phyloP scores from a whole-genome alignment of 371 early-diverging fungal species.

The Cokeromyces recurvatus region DNA sequence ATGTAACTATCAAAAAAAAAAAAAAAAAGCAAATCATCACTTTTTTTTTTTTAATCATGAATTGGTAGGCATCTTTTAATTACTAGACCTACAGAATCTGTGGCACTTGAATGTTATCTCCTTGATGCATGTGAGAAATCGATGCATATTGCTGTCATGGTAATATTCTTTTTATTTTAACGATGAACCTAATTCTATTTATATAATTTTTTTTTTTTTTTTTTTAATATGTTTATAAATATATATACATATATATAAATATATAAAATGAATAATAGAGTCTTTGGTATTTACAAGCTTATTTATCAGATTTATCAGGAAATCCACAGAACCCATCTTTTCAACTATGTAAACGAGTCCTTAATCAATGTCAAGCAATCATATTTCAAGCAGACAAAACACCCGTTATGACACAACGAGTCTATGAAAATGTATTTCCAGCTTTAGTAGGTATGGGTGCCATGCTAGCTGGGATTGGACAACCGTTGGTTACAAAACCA shows the following conservation, averaged over 20 bases:
- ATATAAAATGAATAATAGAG: no score
- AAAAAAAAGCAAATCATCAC: background rate
- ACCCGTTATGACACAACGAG: conserved; percentile 50
- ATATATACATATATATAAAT: no score
- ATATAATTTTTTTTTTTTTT: background rate
- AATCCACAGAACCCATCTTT: conserved; percentile 57
- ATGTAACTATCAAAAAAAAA: conserved; percentile 50
- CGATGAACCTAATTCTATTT: background rate
- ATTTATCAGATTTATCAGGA: conserved; percentile 59
- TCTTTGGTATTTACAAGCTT: conserved; percentile 84
- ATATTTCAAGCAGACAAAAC: conserved; percentile 47
- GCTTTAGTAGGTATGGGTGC: conserved; percentile 85
- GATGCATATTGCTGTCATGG: conserved; percentile 78
- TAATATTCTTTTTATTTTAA: conserved; percentile 36
- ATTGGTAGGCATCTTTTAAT: conserved; percentile 69
- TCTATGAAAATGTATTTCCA: conserved; percentile 70
- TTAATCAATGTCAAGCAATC: conserved; percentile 70
- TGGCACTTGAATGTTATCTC: conserved; percentile 75
- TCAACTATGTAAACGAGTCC: conserved; percentile 67
- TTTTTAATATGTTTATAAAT: no score
- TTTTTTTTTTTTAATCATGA: no score
- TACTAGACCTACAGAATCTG: conserved; percentile 60
- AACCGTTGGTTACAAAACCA: conserved; percentile 62
- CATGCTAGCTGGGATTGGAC: conserved; percentile 67
- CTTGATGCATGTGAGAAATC: conserved; percentile 65